phyloP scores from a whole-genome alignment of 2,329 filamentous ascomycete genomes.

The Apiospora saccharicola region DNA sequence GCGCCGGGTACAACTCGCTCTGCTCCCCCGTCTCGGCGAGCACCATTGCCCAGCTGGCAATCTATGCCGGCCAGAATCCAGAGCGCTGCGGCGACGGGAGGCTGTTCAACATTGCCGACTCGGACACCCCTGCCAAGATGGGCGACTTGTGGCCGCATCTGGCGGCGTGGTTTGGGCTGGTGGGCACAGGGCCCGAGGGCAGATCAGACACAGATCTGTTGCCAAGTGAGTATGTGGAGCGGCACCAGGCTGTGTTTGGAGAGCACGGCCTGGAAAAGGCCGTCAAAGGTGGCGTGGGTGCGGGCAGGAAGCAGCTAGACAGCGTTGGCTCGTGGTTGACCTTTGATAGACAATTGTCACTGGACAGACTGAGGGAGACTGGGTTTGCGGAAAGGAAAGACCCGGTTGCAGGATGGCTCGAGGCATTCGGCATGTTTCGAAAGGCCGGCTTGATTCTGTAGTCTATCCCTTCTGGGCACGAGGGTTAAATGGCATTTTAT shows the following conservation, averaged over 20 bases:
- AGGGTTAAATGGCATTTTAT: too few species aligned
- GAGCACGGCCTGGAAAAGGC: slow-evolving; percentile 37
- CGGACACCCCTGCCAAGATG: slow-evolving; percentile 37
- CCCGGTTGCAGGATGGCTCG: slow-evolving; percentile 50
- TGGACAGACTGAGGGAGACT: slow-evolving; percentile 46
- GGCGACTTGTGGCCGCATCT: slow-evolving; percentile 43
- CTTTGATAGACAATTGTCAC: slow-evolving; percentile 56
- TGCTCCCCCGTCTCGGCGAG: slow-evolving; percentile 44
- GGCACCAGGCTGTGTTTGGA: slow-evolving; percentile 41
- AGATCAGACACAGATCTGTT: slow-evolving; percentile 16
- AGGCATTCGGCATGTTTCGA: slow-evolving; percentile 51
- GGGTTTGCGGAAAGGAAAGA: slow-evolving; percentile 49
- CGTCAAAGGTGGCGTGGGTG: slow-evolving; percentile 44
- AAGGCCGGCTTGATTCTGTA: slow-evolving; percentile 47
- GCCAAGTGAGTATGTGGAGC: slow-evolving; percentile 43
- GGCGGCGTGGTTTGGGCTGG: slow-evolving; percentile 43
- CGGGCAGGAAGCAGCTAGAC: slow-evolving; percentile 48
- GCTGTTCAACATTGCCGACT: slow-evolving; percentile 45
- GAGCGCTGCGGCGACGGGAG: slow-evolving; percentile 38
- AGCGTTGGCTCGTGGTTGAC: slow-evolving; percentile 54
- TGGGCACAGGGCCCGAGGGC: slow-evolving; percentile 34
- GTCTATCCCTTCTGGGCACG: background rate
- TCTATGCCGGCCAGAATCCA: slow-evolving; percentile 41
- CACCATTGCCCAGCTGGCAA: slow-evolving; percentile 40
- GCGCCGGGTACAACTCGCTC: slow-evolving; percentile 34